phyloP scores from a whole-genome alignment of 2,329 filamentous ascomycete species.

The Colletotrichum horii region DNA sequence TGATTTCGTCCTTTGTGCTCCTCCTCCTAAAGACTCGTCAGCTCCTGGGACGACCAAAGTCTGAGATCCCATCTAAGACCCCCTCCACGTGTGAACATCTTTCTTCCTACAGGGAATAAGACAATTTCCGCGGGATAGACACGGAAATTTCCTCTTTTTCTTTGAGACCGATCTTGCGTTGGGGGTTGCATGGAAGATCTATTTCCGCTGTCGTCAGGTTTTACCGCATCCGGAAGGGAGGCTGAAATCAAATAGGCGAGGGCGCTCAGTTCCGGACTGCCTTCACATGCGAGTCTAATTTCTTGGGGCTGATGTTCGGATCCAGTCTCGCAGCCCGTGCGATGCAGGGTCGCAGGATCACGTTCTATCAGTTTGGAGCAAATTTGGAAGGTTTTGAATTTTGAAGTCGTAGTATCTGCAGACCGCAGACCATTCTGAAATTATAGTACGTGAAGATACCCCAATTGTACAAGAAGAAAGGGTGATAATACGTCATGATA shows the following conservation, averaged over 20 bases:
- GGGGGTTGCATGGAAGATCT: background rate
- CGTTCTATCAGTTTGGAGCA: background rate
- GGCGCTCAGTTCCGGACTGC: background rate
- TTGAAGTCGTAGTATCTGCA: background rate
- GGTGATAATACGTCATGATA: background rate
- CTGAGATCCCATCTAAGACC: background rate
- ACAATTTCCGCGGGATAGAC: background rate
- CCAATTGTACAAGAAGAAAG: background rate
- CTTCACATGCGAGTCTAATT: background rate
- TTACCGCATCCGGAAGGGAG: background rate
- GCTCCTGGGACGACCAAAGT: background rate
- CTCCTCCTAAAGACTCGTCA: background rate
- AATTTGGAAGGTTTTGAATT: background rate
- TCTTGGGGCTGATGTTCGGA: background rate
- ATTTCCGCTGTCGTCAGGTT: background rate
- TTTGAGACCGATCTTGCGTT: background rate
- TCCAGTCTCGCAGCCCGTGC: rapidly evolving
- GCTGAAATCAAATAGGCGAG: background rate
- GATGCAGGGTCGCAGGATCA: rapidly evolving
- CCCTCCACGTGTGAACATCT: background rate
- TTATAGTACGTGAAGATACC: background rate
- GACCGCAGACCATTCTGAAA: background rate
- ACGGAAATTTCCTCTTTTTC: background rate
- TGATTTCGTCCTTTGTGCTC: background rate
- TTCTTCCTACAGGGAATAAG: background rate